phyloP scores from a whole-genome alignment of 164 flowering plant species.

The Warburgia ugandensis region DNA sequence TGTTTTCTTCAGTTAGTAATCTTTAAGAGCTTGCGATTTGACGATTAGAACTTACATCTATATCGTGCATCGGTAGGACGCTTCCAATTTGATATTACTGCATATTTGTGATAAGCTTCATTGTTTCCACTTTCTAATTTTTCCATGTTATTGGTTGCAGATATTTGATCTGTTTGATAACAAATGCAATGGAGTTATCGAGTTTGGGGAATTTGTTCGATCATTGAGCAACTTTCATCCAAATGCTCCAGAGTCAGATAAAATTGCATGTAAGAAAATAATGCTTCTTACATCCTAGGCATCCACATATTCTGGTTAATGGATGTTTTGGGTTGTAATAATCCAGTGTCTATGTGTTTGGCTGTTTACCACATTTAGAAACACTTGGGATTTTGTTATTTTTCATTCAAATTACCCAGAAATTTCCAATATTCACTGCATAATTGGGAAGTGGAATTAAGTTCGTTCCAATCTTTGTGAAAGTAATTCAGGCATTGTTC shows the following conservation, averaged over 20 bases:
- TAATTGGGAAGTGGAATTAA: neutral
- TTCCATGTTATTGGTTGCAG: conserved; percentile 22
- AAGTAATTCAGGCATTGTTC: neutral
- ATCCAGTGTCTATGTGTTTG: neutral
- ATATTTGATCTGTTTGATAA: conserved; percentile 75
- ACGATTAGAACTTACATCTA: no score
- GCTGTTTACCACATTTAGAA: neutral
- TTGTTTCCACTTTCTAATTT: neutral
- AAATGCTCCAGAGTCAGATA: conserved; percentile 48
- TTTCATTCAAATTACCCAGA: neutral
- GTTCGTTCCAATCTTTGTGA: no score
- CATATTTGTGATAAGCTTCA: neutral
- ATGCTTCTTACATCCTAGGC: neutral
- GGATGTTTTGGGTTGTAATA: neutral
- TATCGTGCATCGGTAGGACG: no score
- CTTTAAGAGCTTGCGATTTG: no score
- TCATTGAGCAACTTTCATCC: conserved; percentile 77
- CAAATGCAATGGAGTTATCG: conserved; percentile 84
- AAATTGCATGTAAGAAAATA: conserved; percentile 50
- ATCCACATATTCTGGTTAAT: neutral
- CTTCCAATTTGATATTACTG: no score
- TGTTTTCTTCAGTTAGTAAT: no score
- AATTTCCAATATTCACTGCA: neutral
- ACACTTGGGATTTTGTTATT: neutral
- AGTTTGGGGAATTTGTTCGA: conserved; percentile 85